These are phyloP conservation scores for Aspergillus jensenii DNA, from an alignment of 2,329 filamentous ascomycete genomes.

Conservation along the genomic window DNA sequence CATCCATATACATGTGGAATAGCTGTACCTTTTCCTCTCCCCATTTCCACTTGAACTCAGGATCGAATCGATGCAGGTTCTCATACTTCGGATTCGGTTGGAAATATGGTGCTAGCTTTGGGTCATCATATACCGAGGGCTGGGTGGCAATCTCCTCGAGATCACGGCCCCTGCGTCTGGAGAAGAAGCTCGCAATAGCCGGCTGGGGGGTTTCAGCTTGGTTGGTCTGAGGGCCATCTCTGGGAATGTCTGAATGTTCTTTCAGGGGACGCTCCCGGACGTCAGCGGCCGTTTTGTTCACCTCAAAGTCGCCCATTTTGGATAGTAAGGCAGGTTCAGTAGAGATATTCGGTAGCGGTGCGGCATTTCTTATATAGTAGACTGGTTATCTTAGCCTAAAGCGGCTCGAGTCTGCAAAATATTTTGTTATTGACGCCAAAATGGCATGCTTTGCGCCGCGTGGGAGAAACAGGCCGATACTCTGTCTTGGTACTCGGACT, in stretches of 20 bases:
- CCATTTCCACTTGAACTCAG: conserved; percentile 29
- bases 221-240: neutral
- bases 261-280: neutral
- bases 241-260: neutral
- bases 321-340: neutral
- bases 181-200: neutral
- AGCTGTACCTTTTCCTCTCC: conserved; percentile 23
- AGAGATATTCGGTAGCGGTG: neutral
- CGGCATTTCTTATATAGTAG: neutral
- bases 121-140: conserved; percentile 45
- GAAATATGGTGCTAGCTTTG: conserved; percentile 35
- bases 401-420: neutral
- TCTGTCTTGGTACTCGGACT: neutral
- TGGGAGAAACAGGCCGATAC: neutral
- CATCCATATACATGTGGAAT: neutral
- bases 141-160: conserved; percentile 8
- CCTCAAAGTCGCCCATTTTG: neutral
- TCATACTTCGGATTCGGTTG: conserved; percentile 32
- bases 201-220: neutral
- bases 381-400: neutral
- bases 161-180: neutral
- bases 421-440: conserved; percentile 2
- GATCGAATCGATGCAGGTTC: conserved; percentile 40
- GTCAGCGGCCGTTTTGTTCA: neutral
- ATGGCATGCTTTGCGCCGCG: neutral